phyloP scores from a whole-genome alignment of 139 green algal species.

The Astrephomene gubernaculifera region DNA sequence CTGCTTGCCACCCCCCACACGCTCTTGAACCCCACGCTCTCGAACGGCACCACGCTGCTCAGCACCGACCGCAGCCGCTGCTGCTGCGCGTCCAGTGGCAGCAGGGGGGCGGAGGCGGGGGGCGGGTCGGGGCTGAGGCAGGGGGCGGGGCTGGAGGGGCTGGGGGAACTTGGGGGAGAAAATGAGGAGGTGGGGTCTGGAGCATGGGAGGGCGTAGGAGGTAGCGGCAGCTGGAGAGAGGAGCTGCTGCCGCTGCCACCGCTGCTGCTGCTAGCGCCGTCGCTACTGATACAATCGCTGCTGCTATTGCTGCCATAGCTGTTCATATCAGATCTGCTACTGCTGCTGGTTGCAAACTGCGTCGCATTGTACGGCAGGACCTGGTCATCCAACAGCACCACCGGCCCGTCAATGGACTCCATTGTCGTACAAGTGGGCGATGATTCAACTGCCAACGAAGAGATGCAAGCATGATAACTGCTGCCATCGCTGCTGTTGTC shows the following conservation, averaged over 20 bases:
- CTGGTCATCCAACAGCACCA: constrained; percentile 1
- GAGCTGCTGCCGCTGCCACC: background rate
- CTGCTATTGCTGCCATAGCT: no score
- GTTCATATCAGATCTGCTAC: no score
- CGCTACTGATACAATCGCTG: no score
- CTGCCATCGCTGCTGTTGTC: no score
- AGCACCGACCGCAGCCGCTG: constrained; percentile 76
- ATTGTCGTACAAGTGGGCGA: constrained; percentile 30
- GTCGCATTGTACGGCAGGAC: background rate
- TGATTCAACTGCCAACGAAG: background rate
- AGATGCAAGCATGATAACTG: no score
- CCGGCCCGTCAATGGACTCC: constrained; percentile 21
- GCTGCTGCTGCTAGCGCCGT: constrained; percentile 22
- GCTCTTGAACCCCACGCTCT: constrained; percentile 81
- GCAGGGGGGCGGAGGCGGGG: background rate
- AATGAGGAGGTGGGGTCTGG: background rate
- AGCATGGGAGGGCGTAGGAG: background rate
- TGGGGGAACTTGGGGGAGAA: no score
- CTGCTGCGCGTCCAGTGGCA: constrained; percentile 56
- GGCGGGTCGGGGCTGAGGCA: background rate
- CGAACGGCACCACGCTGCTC: constrained; percentile 83
- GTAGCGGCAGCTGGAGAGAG: background rate
- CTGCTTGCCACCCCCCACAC: constrained; percentile 55
- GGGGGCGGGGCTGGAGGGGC: no score
- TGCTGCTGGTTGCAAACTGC: background rate